phyloP scores from a whole-genome alignment of 2,329 filamentous ascomycete genomes.

The Biscogniauxia sp. region DNA sequence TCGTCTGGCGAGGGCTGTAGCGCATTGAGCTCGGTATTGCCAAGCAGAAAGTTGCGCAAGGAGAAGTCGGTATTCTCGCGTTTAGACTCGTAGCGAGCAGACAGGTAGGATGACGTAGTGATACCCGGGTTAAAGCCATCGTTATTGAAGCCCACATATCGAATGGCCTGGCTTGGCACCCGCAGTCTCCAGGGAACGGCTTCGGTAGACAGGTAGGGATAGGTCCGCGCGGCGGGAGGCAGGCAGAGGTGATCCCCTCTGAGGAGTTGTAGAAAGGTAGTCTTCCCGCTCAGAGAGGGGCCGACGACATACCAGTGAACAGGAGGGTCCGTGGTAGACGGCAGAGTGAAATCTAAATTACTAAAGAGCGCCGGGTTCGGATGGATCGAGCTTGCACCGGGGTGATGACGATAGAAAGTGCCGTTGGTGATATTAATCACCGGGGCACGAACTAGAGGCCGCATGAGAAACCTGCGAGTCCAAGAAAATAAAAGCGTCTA shows the following conservation, averaged over 20 bases:
- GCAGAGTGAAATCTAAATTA: slow-evolving; percentile 67
- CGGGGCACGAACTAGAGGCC: slow-evolving; percentile 43
- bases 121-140: slow-evolving; percentile 59
- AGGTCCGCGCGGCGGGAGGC: slow-evolving; percentile 73
- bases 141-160: slow-evolving; percentile 87
- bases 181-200: slow-evolving; percentile 55
- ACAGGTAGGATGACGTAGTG: slow-evolving; percentile 75
- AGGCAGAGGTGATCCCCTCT: slow-evolving; percentile 72
- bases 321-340: slow-evolving; percentile 47
- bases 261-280: slow-evolving; percentile 77
- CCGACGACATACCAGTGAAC: slow-evolving; percentile 85
- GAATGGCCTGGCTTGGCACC: slow-evolving; percentile 66
- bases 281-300: slow-evolving; percentile 74
- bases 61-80: slow-evolving; percentile 87
- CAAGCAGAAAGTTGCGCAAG: slow-evolving; percentile 74
- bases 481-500: too few species aligned
- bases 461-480: slow-evolving; percentile 33
- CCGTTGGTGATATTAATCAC: slow-evolving; percentile 73
- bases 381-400: slow-evolving; percentile 47
- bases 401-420: slow-evolving; percentile 80
- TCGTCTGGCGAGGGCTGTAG: slow-evolving; percentile 49
- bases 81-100: slow-evolving; percentile 84
- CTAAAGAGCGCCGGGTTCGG: slow-evolving; percentile 73
- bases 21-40: slow-evolving; percentile 81
- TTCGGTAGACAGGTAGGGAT: slow-evolving; percentile 70